Evolutionary conservation across 192 early-diverging fungal species (phyloP).

Genomic region (Backusella liffmaniae): DNA sequence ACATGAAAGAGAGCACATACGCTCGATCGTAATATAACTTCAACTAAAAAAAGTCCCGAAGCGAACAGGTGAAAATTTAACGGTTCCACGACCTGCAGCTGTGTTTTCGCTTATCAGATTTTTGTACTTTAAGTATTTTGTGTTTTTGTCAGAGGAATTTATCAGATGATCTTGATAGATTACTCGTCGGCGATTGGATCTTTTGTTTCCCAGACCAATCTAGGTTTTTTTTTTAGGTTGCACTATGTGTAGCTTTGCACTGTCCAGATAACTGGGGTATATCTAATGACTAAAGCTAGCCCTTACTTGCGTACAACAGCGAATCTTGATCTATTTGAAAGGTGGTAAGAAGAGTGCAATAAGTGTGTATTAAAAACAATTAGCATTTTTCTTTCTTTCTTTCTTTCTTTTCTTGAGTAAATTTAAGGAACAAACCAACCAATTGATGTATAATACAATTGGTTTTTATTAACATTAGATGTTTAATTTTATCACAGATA

Average conservation of each 20-base stretch:
- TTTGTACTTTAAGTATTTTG: not conserved
- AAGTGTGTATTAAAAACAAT: not conserved
- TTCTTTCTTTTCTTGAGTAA: not conserved
- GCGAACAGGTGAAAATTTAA: not conserved
- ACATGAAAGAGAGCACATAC: not conserved
- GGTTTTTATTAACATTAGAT: not conserved
- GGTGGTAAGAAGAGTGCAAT: not conserved
- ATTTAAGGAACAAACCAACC: not conserved
- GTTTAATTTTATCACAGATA: not conserved
- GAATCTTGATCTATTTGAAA: not conserved
- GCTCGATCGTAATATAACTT: not conserved
- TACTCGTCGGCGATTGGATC: not conserved
- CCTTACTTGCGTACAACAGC: not conserved
- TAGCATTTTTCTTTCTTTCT: not conserved
- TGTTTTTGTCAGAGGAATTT: not conserved
- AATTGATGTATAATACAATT: not conserved
- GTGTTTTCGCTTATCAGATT: constrained; percentile 3
- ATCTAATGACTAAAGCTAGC: not conserved
- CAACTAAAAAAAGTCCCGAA: not conserved
- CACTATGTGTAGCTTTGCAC: not conserved
- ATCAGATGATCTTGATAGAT: constrained; percentile 9
- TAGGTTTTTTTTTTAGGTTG: not conserved
- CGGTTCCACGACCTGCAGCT: not conserved
- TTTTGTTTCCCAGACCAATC: not conserved
- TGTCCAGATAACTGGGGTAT: not conserved